Conservation (phyloP, 768 basidiomycete genomes). For the Dioszegia hungarica region DNA sequence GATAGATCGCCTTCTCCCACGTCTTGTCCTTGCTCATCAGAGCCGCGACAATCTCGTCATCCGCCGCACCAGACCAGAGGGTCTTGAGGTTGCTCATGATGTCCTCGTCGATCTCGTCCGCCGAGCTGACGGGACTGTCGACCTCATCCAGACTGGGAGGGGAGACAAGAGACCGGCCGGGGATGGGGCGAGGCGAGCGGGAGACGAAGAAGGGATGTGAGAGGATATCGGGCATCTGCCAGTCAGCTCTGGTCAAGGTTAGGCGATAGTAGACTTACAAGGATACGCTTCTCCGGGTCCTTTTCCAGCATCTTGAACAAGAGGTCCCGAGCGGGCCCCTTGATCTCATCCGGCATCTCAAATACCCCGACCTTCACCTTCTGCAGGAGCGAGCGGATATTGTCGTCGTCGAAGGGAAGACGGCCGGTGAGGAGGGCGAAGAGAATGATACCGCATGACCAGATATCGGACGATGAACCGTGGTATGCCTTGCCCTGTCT, state of each 20-base stretch:
- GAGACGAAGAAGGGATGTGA: slow-evolving; percentile 70
- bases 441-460: slow-evolving; percentile 93
- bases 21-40: slow-evolving; percentile 62
- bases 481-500: slow-evolving; percentile 71
- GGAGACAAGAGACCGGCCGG: slow-evolving; percentile 48
- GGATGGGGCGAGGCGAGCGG: slow-evolving; percentile 51
- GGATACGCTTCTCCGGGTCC: slow-evolving; percentile 70
- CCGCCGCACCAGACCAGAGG: slow-evolving; percentile 78
- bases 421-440: slow-evolving; percentile 79
- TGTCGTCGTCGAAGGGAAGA: slow-evolving; percentile 91
- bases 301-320: slow-evolving; percentile 74
- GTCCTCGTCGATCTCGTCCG: slow-evolving; percentile 73
- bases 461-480: slow-evolving; percentile 84
- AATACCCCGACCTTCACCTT: slow-evolving; percentile 72
- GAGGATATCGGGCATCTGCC: slow-evolving; percentile 66
- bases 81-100: slow-evolving; percentile 85
- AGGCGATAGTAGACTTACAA: slow-evolving; percentile 45
- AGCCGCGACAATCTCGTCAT: slow-evolving; percentile 66
- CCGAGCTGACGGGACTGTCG: slow-evolving; percentile 61
- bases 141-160: slow-evolving; percentile 64
- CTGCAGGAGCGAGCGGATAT: slow-evolving; percentile 67
- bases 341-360: slow-evolving; percentile 68
- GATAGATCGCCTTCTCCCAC: slow-evolving; percentile 96
- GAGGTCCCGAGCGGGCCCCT: slow-evolving; percentile 67
- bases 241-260: neutral